Base-by-base conservation (phyloP, 345 rosid species). In the Boechera retrofracta region DNA sequence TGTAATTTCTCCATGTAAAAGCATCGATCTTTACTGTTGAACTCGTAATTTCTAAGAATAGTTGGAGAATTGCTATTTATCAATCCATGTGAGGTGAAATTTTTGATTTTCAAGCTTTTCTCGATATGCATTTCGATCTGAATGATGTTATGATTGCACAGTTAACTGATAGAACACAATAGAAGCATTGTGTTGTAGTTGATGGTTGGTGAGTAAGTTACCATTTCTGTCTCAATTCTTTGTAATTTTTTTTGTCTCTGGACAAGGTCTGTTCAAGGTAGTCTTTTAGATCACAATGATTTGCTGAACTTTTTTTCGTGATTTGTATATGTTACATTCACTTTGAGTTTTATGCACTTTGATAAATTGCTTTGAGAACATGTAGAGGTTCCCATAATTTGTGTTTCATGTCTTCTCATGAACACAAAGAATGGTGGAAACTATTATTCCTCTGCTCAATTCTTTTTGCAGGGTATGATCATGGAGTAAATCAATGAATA, bases 301-400 rank as follows among this genome's bases (percentile, higher is more conserved):
- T 2, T 15, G 18, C 0, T 62, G 35, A 24, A 41, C 18, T 26
- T 62, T 62, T 39, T 12, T 39, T 12, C 18, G n/a, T 60, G 26
- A 6, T 26, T 63, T 6, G 21, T 26, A 42, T 26, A 7, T 42
- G 7, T 11, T 28, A 0, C 38, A 36, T 36, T 8, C 33, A 39
- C 35, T 67, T 51, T 52, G 61, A 35, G 35, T 29, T 55, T 55
- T 55, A 58, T 58, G 42, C 64, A 18, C 49, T 67, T 51, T 52
- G 49, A 51, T 33, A n/a, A 16, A 15, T 64, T 33, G 24, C 45
- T 38, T 53, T 9, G 35, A 5, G 54, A 64, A 44, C 41, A 3
- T 63, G 24, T 11, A 10, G 42, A 65, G 10, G 41, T n/a, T 31
- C 6, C n/a, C 42, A 47, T 10, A 6, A 32, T 42, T 55, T 42